These are phyloP conservation scores for Anastatica hierochuntica DNA, from an alignment of 345 rosid species.

Conservation along the genomic window DNA sequence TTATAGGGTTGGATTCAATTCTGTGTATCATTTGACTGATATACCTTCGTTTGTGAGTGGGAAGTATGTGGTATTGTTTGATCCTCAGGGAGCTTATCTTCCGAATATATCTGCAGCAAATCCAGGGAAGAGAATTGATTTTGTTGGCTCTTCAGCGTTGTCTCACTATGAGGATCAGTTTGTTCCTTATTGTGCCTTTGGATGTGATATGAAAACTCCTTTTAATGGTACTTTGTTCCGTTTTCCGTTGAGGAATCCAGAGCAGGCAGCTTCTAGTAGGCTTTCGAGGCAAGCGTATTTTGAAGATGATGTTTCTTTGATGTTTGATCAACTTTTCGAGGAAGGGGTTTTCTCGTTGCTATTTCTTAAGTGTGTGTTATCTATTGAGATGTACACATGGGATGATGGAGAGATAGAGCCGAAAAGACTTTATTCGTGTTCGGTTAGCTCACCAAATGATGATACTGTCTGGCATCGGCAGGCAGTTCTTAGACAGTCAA, in stretches of 20 bases:
- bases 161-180: conserved; percentile 66
- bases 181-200: conserved; percentile 76
- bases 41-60: conserved; percentile 94
- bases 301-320: conserved; percentile 46
- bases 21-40: conserved; percentile 91
- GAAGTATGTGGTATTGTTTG: conserved; percentile 70
- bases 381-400: conserved; percentile 78
- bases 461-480: conserved; percentile 63
- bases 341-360: conserved; percentile 75
- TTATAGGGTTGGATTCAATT: conserved; percentile 84
- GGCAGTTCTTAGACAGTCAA: conserved; percentile 61
- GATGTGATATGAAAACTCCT: conserved; percentile 69
- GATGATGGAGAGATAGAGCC: conserved; percentile 59
- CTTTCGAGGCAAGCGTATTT: conserved; percentile 80
- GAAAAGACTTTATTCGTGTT: conserved; percentile 51
- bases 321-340: conserved; percentile 68
- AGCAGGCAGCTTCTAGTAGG: conserved; percentile 68
- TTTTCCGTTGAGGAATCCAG: conserved; percentile 72
- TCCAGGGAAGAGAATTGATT: conserved; percentile 91
- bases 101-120: conserved; percentile 81
- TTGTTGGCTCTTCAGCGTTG: conserved; percentile 62
- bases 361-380: conserved; percentile 66
- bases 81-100: conserved; percentile 79
- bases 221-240: conserved; percentile 84
- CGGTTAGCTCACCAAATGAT: conserved; percentile 39